These are phyloP conservation scores for Suillus occidentalis DNA, from an alignment of 768 basidiomycete genomes.

Conservation along the genomic window DNA sequence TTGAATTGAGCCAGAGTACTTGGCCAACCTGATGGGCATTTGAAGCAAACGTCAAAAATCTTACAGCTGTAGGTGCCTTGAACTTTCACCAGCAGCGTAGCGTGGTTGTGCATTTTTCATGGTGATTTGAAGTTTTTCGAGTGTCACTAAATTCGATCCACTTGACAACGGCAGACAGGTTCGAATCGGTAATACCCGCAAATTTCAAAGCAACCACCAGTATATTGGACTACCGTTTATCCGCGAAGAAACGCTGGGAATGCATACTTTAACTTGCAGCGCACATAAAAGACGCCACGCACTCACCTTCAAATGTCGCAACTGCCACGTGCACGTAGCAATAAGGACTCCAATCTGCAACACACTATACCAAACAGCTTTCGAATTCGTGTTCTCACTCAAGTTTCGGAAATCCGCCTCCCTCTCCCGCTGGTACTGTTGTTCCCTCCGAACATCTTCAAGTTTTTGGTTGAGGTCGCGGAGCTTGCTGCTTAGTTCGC, in stretches of 20 bases:
- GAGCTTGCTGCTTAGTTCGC: slow-evolving; percentile 77
- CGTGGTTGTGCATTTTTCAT: not conserved
- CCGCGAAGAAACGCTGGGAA: slow-evolving; percentile 79
- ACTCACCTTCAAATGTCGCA: slow-evolving; percentile 85
- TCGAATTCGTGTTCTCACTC: slow-evolving; percentile 87
- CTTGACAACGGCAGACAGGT: not conserved
- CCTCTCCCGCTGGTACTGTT: slow-evolving; percentile 96
- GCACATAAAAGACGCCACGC: not conserved
- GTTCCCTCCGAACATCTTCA: slow-evolving; percentile 90
- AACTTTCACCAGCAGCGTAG: not conserved
- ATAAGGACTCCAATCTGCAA: slow-evolving; percentile 84
- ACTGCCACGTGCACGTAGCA: slow-evolving; percentile 88
- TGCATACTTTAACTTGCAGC: slow-evolving; percentile 5
- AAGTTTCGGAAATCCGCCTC: slow-evolving; percentile 88
- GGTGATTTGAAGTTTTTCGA: not conserved
- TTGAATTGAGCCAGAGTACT: not conserved
- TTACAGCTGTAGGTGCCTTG: not conserved
- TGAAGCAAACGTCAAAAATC: not conserved
- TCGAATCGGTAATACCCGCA: not conserved
- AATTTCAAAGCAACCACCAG: not conserved
- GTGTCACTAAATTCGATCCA: not conserved
- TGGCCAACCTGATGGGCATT: not conserved
- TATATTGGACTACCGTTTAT: slow-evolving; percentile 51
- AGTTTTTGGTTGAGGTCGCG: slow-evolving; percentile 93
- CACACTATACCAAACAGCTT: slow-evolving; percentile 93